phyloP scores from a whole-genome alignment of 73 alveolate species.

The Paramecium octaurelia region DNA sequence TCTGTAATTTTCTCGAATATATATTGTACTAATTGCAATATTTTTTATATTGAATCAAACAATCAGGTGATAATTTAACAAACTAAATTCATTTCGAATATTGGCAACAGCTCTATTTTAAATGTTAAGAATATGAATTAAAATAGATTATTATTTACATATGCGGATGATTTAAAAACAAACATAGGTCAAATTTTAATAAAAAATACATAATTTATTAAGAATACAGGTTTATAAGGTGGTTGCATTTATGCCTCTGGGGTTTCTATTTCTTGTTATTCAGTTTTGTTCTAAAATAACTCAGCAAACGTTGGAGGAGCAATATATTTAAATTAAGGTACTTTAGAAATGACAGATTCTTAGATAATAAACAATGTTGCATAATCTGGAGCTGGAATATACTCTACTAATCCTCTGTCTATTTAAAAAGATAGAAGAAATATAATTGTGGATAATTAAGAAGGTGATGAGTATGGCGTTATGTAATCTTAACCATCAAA shows the following conservation, averaged over 20 bases:
- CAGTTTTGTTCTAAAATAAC: not conserved
- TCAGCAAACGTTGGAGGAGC: not conserved
- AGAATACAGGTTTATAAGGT: not conserved
- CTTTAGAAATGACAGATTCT: not conserved
- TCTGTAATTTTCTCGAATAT: not conserved
- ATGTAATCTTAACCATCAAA: not conserved
- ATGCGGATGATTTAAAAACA: not conserved
- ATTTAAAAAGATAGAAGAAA: not conserved
- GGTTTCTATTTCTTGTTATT: not conserved
- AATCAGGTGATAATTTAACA: not conserved
- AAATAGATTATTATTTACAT: not conserved
- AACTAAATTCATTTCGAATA: not conserved
- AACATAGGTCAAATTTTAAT: not conserved
- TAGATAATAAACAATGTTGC: not conserved
- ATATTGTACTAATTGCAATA: not conserved
- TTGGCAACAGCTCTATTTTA: not conserved
- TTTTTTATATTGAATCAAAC: not conserved
- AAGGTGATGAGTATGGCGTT: not conserved
- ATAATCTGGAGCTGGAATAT: not conserved
- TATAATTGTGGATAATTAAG: not conserved
- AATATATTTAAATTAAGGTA: not conserved
- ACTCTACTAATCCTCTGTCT: not conserved
- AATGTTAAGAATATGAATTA: not conserved
- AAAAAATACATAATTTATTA: not conserved
- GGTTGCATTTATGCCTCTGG: not conserved